Evolutionary conservation across 768 basidiomycete species (phyloP).

Genomic region (Hysterangium stoloniferum): DNA sequence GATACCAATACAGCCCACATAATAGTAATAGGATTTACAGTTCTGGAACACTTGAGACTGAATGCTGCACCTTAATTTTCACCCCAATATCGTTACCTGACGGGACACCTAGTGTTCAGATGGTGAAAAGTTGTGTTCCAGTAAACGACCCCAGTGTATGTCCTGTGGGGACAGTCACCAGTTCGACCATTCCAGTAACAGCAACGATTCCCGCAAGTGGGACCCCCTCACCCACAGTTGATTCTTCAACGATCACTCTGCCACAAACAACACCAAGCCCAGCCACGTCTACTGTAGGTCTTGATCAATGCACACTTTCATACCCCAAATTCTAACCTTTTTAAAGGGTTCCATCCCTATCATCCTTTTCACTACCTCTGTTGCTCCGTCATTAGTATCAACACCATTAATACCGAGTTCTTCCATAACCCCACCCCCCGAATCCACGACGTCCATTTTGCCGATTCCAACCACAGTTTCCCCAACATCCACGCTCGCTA

Average conservation of each 20-base stretch:
- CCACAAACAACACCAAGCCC: neutral
- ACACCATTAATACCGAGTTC: no score
- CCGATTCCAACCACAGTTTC: neutral
- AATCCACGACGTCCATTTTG: neutral
- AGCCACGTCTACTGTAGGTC: neutral
- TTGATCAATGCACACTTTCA: neutral
- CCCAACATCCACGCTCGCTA: neutral
- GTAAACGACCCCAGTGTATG: no score
- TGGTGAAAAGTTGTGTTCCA: neutral
- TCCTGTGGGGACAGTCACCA: neutral
- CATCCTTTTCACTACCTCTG: no score
- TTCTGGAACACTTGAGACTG: neutral
- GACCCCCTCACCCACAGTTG: neutral
- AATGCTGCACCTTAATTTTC: constrained; percentile 9
- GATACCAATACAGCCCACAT: no score
- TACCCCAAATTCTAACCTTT: neutral
- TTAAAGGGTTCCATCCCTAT: neutral
- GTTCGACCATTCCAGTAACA: neutral
- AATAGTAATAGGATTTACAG: neutral
- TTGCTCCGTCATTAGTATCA: no score
- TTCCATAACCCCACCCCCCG: neutral
- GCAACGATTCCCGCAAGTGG: neutral
- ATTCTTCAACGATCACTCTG: neutral
- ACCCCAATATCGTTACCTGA: neutral
- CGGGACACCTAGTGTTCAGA: neutral